Evolutionary conservation across 2,329 filamentous ascomycete species (phyloP).

Genomic region (Pseudocercospora fuligena): DNA sequence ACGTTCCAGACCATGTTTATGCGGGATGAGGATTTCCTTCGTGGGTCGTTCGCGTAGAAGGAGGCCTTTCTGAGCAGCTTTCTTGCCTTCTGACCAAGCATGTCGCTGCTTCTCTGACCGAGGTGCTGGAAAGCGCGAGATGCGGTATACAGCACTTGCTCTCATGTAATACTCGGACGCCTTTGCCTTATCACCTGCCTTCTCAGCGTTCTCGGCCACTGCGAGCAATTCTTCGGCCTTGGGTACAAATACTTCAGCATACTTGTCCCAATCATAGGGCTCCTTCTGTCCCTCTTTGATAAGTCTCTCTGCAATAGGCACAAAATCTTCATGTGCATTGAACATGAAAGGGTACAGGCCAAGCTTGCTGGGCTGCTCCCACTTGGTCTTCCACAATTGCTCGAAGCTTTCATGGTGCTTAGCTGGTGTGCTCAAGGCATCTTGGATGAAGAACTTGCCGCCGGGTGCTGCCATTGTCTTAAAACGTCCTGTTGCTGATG

Average conservation of each 20-base stretch:
- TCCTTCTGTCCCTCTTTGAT: constrained; percentile 67
- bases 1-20: constrained; percentile 54
- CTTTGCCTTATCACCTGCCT: constrained; percentile 53
- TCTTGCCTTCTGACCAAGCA: constrained; percentile 70
- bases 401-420: constrained; percentile 54
- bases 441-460: constrained; percentile 51
- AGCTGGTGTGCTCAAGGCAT: constrained; percentile 48
- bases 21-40: constrained; percentile 65
- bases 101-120: constrained; percentile 57
- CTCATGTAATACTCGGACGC: constrained; percentile 69
- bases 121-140: constrained; percentile 69
- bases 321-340: constrained; percentile 69
- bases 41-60: constrained; percentile 61
- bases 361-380: constrained; percentile 65
- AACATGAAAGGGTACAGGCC: constrained; percentile 71
- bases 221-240: constrained; percentile 62
- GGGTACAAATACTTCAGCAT: constrained; percentile 66
- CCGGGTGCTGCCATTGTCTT: constrained; percentile 32
- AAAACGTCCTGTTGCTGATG: not conserved
- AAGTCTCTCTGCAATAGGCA: constrained; percentile 68
- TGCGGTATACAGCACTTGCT: constrained; percentile 73
- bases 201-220: constrained; percentile 57
- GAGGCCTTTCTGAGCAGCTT: constrained; percentile 63
- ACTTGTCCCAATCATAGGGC: constrained; percentile 65
- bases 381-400: constrained; percentile 73